phyloP scores from a whole-genome alignment of 1,284 basidiomycete genomes.

The Ceratobasidium sp. region DNA sequence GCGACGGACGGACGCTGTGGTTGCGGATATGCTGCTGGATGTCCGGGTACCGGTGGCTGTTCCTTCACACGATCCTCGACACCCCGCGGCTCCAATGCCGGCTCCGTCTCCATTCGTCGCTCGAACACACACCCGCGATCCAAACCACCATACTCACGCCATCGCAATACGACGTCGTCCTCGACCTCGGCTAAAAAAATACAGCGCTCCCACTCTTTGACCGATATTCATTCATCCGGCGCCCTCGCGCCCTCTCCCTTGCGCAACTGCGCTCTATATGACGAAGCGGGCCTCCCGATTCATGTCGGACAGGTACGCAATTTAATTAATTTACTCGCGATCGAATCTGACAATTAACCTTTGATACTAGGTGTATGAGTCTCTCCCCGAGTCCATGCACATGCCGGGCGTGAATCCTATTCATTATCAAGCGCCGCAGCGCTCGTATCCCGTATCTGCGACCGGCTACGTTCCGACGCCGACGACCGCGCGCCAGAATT shows the following conservation, averaged over 20 bases:
- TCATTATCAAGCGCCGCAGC: not conserved
- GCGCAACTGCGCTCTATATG: not conserved
- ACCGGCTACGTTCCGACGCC: constrained; percentile 17
- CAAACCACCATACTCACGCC: constrained; percentile 17
- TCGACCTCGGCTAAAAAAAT: constrained; percentile 6
- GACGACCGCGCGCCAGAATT: not conserved
- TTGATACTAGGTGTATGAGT: constrained; percentile 17
- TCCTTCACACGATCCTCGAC: not conserved
- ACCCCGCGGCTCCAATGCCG: not conserved
- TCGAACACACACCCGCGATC: constrained; percentile 26
- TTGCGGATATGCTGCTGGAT: too few species aligned
- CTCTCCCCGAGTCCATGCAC: not conserved
- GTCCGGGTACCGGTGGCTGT: constrained; percentile 3
- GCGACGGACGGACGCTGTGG: too few species aligned
- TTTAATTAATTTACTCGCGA: not conserved
- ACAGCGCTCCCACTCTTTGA: constrained; percentile 15
- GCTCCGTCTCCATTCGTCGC: constrained; percentile 9
- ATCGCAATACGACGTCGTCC: constrained; percentile 1
- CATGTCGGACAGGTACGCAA: constrained; percentile 27
- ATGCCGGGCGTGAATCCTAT: constrained; percentile 8
- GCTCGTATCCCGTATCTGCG: too few species aligned
- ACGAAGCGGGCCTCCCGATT: not conserved
- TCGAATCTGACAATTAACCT: not conserved
- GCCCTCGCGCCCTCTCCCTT: constrained; percentile 6
- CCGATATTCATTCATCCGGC: constrained; percentile 31